Conservation (phyloP, 169 alveolate genomes). For the Babesia bovis region DNA sequence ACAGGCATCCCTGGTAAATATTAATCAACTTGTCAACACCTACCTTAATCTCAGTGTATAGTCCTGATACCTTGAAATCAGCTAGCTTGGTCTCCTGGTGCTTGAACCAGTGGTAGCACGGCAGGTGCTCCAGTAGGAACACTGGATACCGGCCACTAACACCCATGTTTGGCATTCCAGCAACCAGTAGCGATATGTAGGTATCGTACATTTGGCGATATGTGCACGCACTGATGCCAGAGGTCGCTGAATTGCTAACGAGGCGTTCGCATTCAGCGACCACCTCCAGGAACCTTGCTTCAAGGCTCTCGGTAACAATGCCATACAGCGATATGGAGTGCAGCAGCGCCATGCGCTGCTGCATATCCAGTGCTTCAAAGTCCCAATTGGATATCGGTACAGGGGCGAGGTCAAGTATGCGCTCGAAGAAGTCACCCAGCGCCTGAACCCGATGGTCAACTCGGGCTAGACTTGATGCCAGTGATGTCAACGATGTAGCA, state of each 20-base stretch:
- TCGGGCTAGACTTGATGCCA: constrained; percentile 13
- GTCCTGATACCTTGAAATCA: constrained; percentile 50
- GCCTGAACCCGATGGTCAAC: background rate
- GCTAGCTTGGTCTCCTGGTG: constrained; percentile 28
- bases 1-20: constrained; percentile 13
- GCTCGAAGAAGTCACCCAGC: constrained; percentile 20
- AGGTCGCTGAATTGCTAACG: background rate
- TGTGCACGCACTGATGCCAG: background rate
- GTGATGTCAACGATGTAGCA: background rate
- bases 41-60: constrained; percentile 46
- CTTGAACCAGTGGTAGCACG: constrained; percentile 63
- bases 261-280: constrained; percentile 12
- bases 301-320: constrained; percentile 24
- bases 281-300: background rate
- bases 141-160: constrained; percentile 1
- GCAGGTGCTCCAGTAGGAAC: constrained; percentile 40
- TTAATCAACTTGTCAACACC: background rate
- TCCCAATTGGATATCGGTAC: constrained; percentile 21
- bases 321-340: constrained; percentile 39
- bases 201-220: constrained; percentile 44
- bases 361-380: background rate
- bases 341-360: constrained; percentile 15
- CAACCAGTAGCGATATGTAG: constrained; percentile 35
- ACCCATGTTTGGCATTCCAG: background rate
- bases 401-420: background rate